Base-by-base conservation (phyloP, 2,329 filamentous ascomycete genomes). In the Sporothrix sp. region DNA sequence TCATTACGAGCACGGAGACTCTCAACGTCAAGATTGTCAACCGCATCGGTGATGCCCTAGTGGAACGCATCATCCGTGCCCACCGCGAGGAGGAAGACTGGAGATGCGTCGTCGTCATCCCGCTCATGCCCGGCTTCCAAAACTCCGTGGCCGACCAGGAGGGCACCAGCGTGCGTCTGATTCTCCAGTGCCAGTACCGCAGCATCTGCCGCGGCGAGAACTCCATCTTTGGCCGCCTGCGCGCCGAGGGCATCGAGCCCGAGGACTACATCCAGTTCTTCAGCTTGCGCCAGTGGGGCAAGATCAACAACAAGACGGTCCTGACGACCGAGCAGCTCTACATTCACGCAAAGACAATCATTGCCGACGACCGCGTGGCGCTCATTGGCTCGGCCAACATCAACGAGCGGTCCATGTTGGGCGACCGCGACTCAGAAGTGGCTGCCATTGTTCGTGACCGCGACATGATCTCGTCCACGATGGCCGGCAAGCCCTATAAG, bases 351-450 rank as follows among this genome's bases (percentile, higher is more conserved):
- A 98, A 98, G 68, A 85, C 85, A 58, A 97, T 97, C 74, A 78
- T 98, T 51, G 91, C 95, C 4, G 93, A 98, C 65, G 93, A 98
- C 62, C 81, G 91, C 30, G 81, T 93, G 52, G 91, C 85, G 18
- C 82, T 98, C 54, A 98, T 98, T 59, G 93, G 93, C 16, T 97
- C 91, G 40, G 93, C 93, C 48, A 98, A 98, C 64, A 97, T 98
- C 72, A 98, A 98, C 61, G 93, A 98, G 66, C 82, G 93, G 40
- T 97, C 91, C 7, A 89, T 97, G 88, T 67, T 96, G 54, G 93
- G 93, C 8, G 84, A 80, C 44, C 81, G 93, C 60, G 93, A 98
- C 66, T 96, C 91, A 0, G 93, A 98, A 67, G 82, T 87, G 55
- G 93, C 91, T 5, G 84, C 90, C 7, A 78, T 97, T 38, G 86